Base-by-base conservation (phyloP, 169 alveolate species). In the Haemoproteus tartakovskyi region DNA sequence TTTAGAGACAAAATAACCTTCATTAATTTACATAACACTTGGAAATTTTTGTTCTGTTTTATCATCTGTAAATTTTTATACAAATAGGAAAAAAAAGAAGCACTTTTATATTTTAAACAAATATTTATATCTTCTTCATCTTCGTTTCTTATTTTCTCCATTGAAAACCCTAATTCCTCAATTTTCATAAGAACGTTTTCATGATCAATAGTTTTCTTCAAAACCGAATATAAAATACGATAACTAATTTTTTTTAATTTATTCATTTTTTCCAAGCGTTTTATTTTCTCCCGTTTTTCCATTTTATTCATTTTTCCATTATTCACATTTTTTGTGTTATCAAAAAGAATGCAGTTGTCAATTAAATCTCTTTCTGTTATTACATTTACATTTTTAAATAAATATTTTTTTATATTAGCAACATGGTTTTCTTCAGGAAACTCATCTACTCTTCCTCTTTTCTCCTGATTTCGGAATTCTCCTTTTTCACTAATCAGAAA, bases 141-240 rank as follows among this genome's bases (percentile, higher is more conserved):
- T 54, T 70, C 33, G 38, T 48, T 61, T 56, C 52, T 70, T 56
- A 70, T 70, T 56, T 70, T 56, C 30, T 70, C 84, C 41, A 62
- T 63, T 24, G 84, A 16, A 47, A 70, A 70, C 9, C 84, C 84
- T 43, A 70, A 43, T 70, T 70, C 84, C 50, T 70, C 84, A 18
- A 70, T 40, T 43, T 70, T 70, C 84, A 70, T 70, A 47, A 70
- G 43, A 11, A 70, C 74, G 45, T 52, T 45, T 30, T 70, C 84
- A 60, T 70, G 84, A 47, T 70, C 84, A 43, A 70, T 56, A 12
- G 78, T 56, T 56, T 52, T 70, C 45, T 70, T 70, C 43, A 70
- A 30, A 70, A 70, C 62, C 41, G 41, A 60, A 70, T 56, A 70
- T 5, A 70, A 36, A 40, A 70, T 52, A 56, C 37, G 40, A 60